Evolutionary conservation across 108 stramenopile species (phyloP).

Genomic region (Conticribra guillardii): DNA sequence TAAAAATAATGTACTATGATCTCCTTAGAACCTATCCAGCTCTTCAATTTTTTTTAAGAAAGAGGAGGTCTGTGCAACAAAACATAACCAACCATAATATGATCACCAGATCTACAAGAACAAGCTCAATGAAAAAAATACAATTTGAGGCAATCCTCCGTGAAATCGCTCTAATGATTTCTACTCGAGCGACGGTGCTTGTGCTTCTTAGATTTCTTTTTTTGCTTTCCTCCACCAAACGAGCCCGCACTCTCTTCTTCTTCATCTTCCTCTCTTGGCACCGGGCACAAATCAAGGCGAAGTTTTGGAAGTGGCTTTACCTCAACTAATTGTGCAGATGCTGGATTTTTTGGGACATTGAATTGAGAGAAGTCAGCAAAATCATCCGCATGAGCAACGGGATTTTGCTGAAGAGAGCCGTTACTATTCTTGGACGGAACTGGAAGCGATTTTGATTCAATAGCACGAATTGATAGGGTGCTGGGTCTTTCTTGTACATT

Average conservation of each 20-base stretch:
- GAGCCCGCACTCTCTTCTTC: constrained; percentile 51
- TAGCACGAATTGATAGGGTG: constrained; percentile 27
- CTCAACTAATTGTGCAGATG: constrained; percentile 82
- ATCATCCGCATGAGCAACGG: constrained; percentile 10
- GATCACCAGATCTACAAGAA: too few species aligned
- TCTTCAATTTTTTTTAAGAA: too few species aligned
- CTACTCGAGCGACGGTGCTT: constrained; percentile 32
- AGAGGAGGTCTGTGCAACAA: too few species aligned
- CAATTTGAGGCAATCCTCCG: too few species aligned
- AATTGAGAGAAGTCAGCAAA: constrained; percentile 40
- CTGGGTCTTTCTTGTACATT: constrained; percentile 19
- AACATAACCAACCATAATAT: too few species aligned
- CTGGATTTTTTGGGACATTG: constrained; percentile 49
- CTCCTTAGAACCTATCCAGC: too few species aligned
- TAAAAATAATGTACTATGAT: too few species aligned
- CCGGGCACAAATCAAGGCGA: constrained; percentile 83
- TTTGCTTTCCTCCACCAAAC: constrained; percentile 20
- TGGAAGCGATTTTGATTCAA: constrained; percentile 36
- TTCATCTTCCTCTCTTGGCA: constrained; percentile 89
- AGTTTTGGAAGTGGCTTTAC: constrained; percentile 89
- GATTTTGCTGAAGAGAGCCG: constrained; percentile 10
- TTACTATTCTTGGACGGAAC: constrained; percentile 14
- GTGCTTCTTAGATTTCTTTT: constrained; percentile 51
- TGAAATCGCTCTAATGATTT: not conserved
- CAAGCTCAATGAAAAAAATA: too few species aligned